phyloP scores from a whole-genome alignment of 1,284 basidiomycete genomes.

The Malassezia caprae region DNA sequence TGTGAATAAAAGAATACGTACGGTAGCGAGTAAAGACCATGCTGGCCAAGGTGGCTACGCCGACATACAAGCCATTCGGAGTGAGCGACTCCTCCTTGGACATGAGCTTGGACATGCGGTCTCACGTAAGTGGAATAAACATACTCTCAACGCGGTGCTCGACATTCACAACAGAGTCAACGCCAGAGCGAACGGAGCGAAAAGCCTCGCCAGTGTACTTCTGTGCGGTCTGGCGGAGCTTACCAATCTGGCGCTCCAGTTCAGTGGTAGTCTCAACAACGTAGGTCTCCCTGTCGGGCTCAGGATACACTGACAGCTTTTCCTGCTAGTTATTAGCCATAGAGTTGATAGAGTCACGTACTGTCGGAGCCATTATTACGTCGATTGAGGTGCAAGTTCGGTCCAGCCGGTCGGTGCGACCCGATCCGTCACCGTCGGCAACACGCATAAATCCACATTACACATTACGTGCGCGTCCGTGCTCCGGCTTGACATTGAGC shows the following conservation, averaged over 20 bases:
- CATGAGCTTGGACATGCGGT: slow-evolving; percentile 52
- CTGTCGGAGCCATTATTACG: neutral
- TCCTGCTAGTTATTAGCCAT: neutral
- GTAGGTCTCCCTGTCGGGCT: slow-evolving; percentile 21
- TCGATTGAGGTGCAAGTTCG: neutral
- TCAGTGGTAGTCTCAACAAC: slow-evolving; percentile 32
- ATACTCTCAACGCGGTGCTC: slow-evolving; percentile 38
- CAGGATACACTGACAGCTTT: slow-evolving; percentile 35
- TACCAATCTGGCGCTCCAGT: slow-evolving; percentile 34
- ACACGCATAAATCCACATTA: slow-evolving; percentile 4
- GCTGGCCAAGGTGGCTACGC: slow-evolving; percentile 73
- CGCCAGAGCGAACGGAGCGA: slow-evolving; percentile 17
- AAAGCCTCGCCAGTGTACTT: slow-evolving; percentile 20
- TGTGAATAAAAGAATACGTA: slow-evolving; percentile 20
- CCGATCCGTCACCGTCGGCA: neutral
- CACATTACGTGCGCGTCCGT: neutral
- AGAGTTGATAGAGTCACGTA: neutral
- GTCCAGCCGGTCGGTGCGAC: neutral
- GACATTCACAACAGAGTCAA: slow-evolving; percentile 32
- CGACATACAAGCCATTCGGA: slow-evolving; percentile 61
- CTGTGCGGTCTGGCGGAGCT: slow-evolving; percentile 24
- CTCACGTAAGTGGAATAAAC: slow-evolving; percentile 21
- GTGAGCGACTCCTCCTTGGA: slow-evolving; percentile 70
- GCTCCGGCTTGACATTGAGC: neutral
- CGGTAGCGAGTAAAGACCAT: slow-evolving; percentile 74